These are phyloP conservation scores for Turritis glabra DNA, from an alignment of 345 rosid species.

Conservation along the genomic window DNA sequence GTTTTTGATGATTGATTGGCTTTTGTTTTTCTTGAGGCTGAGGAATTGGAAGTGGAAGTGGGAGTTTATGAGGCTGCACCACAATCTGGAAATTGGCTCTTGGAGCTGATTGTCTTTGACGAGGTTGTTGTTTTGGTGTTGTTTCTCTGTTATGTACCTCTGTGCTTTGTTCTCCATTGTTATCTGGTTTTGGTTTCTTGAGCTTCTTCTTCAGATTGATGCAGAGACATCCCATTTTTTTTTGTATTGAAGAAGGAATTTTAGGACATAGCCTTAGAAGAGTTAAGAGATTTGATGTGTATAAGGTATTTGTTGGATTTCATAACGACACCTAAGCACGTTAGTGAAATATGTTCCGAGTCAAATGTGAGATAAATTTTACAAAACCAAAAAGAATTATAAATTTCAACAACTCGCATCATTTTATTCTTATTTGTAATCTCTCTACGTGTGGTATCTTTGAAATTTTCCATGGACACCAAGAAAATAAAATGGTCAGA, in stretches of 20 bases:
- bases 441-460: not conserved
- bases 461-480: conserved; percentile 12
- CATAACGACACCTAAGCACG: conserved; percentile 38
- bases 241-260: not conserved
- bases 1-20: not conserved
- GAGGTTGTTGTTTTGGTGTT: conserved; percentile 21
- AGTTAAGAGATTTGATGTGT: not conserved
- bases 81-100: conserved; percentile 31
- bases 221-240: conserved; percentile 36
- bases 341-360: not conserved
- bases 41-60: conserved; percentile 30
- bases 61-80: conserved; percentile 36
- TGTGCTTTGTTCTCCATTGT: conserved; percentile 11
- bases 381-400: not conserved
- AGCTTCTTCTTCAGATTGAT: conserved; percentile 34
- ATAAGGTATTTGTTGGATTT: conserved; percentile 1
- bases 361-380: not conserved
- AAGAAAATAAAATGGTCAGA: conserved; percentile 4
- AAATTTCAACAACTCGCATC: conserved; percentile 16
- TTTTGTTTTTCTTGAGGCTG: conserved; percentile 33
- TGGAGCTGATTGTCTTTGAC: conserved; percentile 32
- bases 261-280: conserved; percentile 7
- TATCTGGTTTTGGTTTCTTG: conserved; percentile 28
- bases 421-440: not conserved
- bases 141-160: conserved; percentile 1